Evolutionary conservation across 179 eudicot species (phyloP).

Genomic region (Patellifolia procumbens): DNA sequence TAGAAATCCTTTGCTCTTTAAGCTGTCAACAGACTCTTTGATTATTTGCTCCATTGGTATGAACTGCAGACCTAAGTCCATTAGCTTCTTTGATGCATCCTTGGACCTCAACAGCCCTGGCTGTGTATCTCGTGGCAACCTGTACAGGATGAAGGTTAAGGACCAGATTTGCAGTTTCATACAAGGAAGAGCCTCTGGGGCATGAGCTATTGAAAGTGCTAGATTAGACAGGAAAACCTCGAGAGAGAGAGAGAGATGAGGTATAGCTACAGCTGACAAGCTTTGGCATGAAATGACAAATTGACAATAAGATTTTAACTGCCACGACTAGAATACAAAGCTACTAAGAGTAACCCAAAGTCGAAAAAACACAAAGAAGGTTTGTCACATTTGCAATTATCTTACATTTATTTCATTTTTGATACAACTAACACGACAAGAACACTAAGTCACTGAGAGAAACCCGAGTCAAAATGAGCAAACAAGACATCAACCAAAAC

Average conservation of each 20-base stretch:
- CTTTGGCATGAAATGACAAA: too few species aligned
- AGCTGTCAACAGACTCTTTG: conserved; percentile 79
- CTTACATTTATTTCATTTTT: too few species aligned
- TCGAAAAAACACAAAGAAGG: too few species aligned
- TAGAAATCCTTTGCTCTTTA: conserved; percentile 75
- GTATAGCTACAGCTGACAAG: too few species aligned
- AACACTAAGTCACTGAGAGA: too few species aligned
- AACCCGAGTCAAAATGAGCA: too few species aligned
- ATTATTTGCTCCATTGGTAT: conserved; percentile 79
- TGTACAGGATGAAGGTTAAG: conserved; percentile 24
- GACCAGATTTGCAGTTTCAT: background rate
- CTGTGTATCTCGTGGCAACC: conserved; percentile 85
- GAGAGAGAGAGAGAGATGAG: background rate
- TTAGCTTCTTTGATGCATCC: conserved; percentile 71
- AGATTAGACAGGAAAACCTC: background rate
- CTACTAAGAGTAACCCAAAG: too few species aligned
- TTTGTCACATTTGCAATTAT: too few species aligned
- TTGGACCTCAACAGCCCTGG: conserved; percentile 77
- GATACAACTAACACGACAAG: too few species aligned
- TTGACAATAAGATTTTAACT: too few species aligned
- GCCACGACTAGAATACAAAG: too few species aligned
- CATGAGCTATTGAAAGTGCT: background rate
- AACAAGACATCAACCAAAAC: too few species aligned
- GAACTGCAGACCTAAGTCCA: conserved; percentile 76
- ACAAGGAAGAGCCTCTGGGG: background rate